Base-by-base conservation (phyloP, 2,329 filamentous ascomycete genomes). In the Phialophora tarda region DNA sequence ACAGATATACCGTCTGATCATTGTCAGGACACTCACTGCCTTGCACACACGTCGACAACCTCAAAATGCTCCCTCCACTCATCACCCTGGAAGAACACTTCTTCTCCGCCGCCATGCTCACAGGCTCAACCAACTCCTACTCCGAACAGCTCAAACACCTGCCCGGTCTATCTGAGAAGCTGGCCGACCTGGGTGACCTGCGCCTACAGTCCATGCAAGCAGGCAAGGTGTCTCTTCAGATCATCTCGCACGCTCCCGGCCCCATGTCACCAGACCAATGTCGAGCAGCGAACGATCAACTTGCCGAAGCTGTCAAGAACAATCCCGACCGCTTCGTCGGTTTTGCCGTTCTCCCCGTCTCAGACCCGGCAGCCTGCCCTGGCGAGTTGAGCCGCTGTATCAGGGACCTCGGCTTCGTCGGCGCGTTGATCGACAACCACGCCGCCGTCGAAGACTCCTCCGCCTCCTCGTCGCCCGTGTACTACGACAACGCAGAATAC, bases 391-490 rank as follows among this genome's bases (percentile, higher is more conserved):
- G 69, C 30, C 72, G 76, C 4, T 81, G 80, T 68, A 75, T 85
- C 1, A 73, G 70, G 3, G 72, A 81, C 57, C 74, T 81, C 17
- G 76, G 77, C 2, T 83, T 85, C 63, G 77, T 83, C 3, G 83
- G 84, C 0, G 81, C 82, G 1, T 73, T 84, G 54, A 72, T 85
- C 14, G 81, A 82, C 63, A 78, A 80, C 50, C 79, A 80, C 65
- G 11, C 21, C 65, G 5, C 21, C 59, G 12, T 21, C 28, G 23
- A 55, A 12, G 44, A 67, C 70, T 7, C 23, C 50, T 11, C 38
- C 38, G 2, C 38, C 32, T 34, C 28, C 28, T 30, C 6, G 1
- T 28, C 57, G 2, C 68, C 60, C 11, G 61, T 67, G 12, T 82
- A 81, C 70, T 82, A 82, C 72, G 81, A 85, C 50, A 79, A 77